These are phyloP conservation scores for Salix koriyanagi DNA, from an alignment of 345 rosid species.

Conservation along the genomic window DNA sequence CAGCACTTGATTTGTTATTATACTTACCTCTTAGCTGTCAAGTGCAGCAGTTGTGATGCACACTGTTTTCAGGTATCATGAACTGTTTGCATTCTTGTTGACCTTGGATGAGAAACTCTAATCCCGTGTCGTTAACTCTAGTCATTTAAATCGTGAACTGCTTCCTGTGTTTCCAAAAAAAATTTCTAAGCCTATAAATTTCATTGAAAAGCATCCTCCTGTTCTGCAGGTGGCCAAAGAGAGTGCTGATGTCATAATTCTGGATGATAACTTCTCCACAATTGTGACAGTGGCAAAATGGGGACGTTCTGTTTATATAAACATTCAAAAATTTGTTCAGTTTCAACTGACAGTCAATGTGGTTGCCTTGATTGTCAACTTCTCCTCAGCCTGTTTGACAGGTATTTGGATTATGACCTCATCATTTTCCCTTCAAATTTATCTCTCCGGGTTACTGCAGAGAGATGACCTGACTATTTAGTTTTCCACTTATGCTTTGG, in stretches of 20 bases:
- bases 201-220: background rate
- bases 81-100: background rate
- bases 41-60: too few relatives aligned
- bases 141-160: background rate
- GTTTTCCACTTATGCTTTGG: background rate
- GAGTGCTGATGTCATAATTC: slow-evolving; percentile 35
- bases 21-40: too few relatives aligned
- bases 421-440: slow-evolving; percentile 3
- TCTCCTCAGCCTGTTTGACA: slow-evolving; percentile 77
- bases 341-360: slow-evolving; percentile 33
- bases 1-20: background rate
- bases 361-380: slow-evolving; percentile 31
- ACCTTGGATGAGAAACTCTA: background rate
- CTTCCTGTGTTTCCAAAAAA: background rate
- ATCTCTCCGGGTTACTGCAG: background rate
- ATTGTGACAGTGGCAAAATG: slow-evolving; percentile 31
- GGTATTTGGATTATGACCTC: slow-evolving; percentile 39
- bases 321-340: slow-evolving; percentile 34
- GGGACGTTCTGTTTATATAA: slow-evolving; percentile 36
- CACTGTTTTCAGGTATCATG: background rate
- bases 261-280: slow-evolving; percentile 36
- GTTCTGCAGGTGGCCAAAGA: slow-evolving; percentile 29
- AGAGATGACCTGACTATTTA: background rate
- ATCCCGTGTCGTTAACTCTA: background rate
- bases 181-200: background rate